Base-by-base conservation (phyloP, 306 rosid genomes). In the Mucuna pruriens region DNA sequence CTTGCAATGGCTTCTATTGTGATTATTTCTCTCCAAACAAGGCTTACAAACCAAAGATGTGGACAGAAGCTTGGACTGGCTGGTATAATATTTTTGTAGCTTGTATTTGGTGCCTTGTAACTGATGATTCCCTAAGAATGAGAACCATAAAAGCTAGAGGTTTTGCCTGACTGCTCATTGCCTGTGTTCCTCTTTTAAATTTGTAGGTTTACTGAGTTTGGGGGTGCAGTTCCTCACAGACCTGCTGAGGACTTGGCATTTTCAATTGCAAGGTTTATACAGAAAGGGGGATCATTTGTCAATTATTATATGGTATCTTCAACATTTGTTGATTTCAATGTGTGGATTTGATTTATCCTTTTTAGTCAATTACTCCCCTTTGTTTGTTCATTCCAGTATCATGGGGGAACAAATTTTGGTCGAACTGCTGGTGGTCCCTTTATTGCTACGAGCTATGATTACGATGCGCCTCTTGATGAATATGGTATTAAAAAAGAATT, bases 11-110 rank as follows among this genome's bases (percentile, higher is more conserved):
- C 74, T 95, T 88, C 90, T 95, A 95, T 80, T 95, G 99, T 71
- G 99, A 95, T 75, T 89, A 93, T 79, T 95, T 95, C 88, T 90
- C 97, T 80, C 98, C 98, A 25, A 93, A 95, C 79, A 93, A 90
- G 87, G 94, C 94, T 54, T 91, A 93, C 84, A 95, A 95, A 85
- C 99, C 99, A 44, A 95, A 95, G 89, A 93, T 95, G 97, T 95
- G 99, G 99, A 95, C 99, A 11, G 99, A 95, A 88, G 98, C 97
- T 78, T 95, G 99, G 99, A 95, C 93, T 55, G 99, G 93, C 84
- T 95, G 99, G 99, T 93, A 90, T 74, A 20, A 71, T 23, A 36
- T 23, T 42, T 83, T 58, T 48, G 31, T 49, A 74, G 20, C 77
- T 82, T 75, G 55, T 76, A 29, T 71, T 72, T 46, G 13, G 63